Base-by-base conservation (phyloP, 495 filamentous ascomycete species). In the Tricharina praecox region DNA sequence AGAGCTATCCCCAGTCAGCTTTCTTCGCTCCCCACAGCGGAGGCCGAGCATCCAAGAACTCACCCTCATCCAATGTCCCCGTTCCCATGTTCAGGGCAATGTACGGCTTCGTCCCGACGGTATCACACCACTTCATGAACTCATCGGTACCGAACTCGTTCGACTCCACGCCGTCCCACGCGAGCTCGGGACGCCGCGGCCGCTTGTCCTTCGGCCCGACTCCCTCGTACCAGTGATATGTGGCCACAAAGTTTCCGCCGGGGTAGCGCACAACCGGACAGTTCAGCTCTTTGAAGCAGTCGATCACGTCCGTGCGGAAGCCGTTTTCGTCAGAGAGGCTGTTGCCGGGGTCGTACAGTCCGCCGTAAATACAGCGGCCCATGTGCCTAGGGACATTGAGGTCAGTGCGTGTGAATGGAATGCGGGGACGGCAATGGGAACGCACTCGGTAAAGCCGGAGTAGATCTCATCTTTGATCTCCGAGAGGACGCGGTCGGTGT, bases 331-430 rank as follows among this genome's bases (percentile, higher is more conserved):
- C 82, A 2, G 78, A 76, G n/a, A 83, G 65, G 0, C 73, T 65
- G 58, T 74, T 83, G 10, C 66, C 69, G 1, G 79, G 81, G 49
- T 85, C 81, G 63, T 84, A 85, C 57, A 87, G 81, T 49, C 82
- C 82, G 47, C 81, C 81, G 59, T 87, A 87, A 62, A 87, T 83
- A 64, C 81, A 87, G 35, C 82, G 72, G 36, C 81, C 82, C 79
- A 83, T 84, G 54, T 85, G 81, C 59, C 79, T 82, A 40, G 53
- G 16, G 24, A n/a, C n/a, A n/a, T n/a, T n/a, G n/a, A n/a, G n/a
- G n/a, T n/a, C n/a, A n/a, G n/a, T 23, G 23, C 39, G 33, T 50
- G 19, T 34, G 2, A 21, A 25, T 30, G 34, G 10, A 30, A 33
- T n/a, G 34, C 25, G 55, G 23, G 26, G 19, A 41, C 4, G 18